These are phyloP conservation scores for Phanerodontia chrysosporium DNA, from an alignment of 768 basidiomycete species.

Conservation along the genomic window DNA sequence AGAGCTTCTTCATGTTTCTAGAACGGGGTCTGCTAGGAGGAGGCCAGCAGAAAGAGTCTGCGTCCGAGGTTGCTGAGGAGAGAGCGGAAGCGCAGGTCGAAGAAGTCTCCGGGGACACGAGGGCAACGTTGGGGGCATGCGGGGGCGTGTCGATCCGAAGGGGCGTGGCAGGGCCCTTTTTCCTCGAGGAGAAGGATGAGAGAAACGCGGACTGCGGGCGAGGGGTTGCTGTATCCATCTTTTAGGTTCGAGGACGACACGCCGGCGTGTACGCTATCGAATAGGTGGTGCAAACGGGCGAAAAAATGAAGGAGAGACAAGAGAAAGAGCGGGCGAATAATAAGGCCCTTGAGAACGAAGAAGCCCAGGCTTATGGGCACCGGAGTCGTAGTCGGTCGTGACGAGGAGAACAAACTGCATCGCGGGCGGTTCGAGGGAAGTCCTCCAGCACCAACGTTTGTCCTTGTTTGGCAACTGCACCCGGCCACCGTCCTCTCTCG, in stretches of 20 bases:
- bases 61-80: conserved; percentile 50
- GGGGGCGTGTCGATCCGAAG: conserved; percentile 58
- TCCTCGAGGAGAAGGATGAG: conserved; percentile 35
- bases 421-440: not conserved
- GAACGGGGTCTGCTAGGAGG: conserved; percentile 39
- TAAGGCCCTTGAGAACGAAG: conserved; percentile 5
- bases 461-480: conserved; percentile 8
- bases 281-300: conserved; percentile 1
- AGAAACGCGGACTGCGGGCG: conserved; percentile 24
- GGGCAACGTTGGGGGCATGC: conserved; percentile 42
- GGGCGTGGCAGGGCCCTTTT: conserved; percentile 48
- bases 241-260: conserved; percentile 30
- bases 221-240: conserved; percentile 31
- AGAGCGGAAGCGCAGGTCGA: conserved; percentile 44
- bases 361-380: conserved; percentile 4
- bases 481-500: not conserved
- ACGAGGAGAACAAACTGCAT: not conserved
- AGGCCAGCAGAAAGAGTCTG: conserved; percentile 42
- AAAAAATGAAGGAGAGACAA: conserved; percentile 10
- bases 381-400: conserved; percentile 10
- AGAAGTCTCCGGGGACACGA: conserved; percentile 38
- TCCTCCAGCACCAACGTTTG: conserved; percentile 10
- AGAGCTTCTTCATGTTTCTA: conserved; percentile 76
- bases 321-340: conserved; percentile 3
- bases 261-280: conserved; percentile 37